These are phyloP conservation scores for Pogostemon cablin DNA, from an alignment of 257 asterid species.

Conservation along the genomic window DNA sequence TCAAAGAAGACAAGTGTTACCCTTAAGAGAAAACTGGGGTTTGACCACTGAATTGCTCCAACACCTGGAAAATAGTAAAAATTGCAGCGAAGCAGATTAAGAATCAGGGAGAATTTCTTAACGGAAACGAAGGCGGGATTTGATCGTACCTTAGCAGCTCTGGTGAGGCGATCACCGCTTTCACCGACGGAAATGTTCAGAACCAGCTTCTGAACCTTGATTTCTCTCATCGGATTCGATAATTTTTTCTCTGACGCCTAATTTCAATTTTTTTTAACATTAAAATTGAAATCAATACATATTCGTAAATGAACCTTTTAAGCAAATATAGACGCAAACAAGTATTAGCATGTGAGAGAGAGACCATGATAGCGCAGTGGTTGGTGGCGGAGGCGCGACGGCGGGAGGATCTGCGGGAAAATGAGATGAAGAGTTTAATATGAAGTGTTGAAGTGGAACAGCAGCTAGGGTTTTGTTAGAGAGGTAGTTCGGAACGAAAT, in stretches of 20 bases:
- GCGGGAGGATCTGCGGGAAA: constrained; percentile 19
- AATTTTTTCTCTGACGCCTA: constrained; percentile 51
- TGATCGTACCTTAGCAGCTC: constrained; percentile 43
- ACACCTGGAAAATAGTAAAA: constrained; percentile 30
- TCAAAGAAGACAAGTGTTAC: constrained; percentile 16
- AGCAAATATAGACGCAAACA: not conserved
- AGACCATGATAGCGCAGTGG: constrained; percentile 34
- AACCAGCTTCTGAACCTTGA: constrained; percentile 52
- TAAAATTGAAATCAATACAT: not conserved
- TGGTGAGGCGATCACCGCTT: constrained; percentile 51
- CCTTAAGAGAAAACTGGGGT: constrained; percentile 47
- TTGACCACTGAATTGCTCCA: constrained; percentile 53
- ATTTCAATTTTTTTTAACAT: not conserved
- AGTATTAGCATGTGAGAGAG: not conserved
- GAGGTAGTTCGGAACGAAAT: not conserved
- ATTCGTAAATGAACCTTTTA: not conserved
- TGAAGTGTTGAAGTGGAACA: constrained; percentile 15
- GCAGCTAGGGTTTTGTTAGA: constrained; percentile 26
- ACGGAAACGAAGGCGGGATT: not conserved
- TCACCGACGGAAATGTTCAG: constrained; percentile 52
- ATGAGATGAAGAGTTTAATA: not conserved
- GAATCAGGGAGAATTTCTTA: not conserved
- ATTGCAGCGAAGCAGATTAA: not conserved
- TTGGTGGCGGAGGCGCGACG: constrained; percentile 33
- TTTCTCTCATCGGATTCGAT: constrained; percentile 50